Base-by-base conservation (phyloP, 73 alveolate genomes). In the Breviolum minutum region DNA sequence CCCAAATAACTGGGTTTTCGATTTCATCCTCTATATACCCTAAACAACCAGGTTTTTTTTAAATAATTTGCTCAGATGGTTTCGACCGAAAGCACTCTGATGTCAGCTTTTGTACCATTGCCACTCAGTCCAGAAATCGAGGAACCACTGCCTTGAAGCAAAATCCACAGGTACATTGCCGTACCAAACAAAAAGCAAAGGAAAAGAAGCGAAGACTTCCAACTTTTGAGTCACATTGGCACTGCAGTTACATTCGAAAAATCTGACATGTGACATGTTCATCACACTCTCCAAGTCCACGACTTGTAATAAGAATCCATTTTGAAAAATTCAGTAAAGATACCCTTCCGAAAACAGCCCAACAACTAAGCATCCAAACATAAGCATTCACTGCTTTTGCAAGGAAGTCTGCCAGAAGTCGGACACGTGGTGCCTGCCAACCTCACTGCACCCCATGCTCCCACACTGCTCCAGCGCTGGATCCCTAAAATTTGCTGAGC, bases 401-500 rank as follows among this genome's bases (percentile, higher is more conserved):
- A 2, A 62, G 68, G 68, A 60, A 92, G 90, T 92, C 98, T 10
- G 98, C 98, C 24, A 92, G 90, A 66, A 92, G 68, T 14, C 98
- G 64, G 61, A 92, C 98, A 7, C 98, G 77, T 14, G 98, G 98
- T 27, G 84, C 20, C 87, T 81, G 89, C 98, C 98, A 92, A n/a
- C 98, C 98, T 92, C 19, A 17, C 32, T 5, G 7, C 14, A 26
- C 87, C 14, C 63, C 63, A 63, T 79, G 87, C 64, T 19, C 63
- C 14, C 8, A 29, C 29, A 32, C 63, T 79, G 63, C 63, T 19
- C 64, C 24, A 79, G 22, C 64, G 8, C 64, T 13, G 87, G 54
- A 40, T 19, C 48, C 40, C 48, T 17, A 1, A 30, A 63, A n/a
- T 63, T 62, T 8, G 17, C 97, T 74, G 0, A 61, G 98, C 20